Conservation (phyloP, 805 yeast genomes). For the Sugiyamaella boreocaroliniensis region DNA sequence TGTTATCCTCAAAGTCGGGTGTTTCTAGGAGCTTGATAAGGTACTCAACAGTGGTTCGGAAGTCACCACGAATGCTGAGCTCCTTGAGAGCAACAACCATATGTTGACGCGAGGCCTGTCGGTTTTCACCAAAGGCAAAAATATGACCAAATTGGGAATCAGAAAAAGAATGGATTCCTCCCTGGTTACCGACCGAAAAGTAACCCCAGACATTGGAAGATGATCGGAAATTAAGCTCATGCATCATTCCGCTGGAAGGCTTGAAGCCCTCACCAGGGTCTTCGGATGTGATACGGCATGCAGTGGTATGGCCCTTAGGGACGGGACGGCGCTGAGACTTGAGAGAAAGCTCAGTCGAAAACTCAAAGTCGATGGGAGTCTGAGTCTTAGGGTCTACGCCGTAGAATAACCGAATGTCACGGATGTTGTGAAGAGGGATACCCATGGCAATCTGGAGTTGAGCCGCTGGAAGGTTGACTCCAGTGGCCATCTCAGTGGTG, state of each 20-base stretch:
- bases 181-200: slow-evolving; percentile 92
- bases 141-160: slow-evolving; percentile 99
- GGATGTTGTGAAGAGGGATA: slow-evolving; percentile 89
- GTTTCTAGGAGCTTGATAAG: slow-evolving; percentile 92
- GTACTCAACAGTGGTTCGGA: slow-evolving; percentile 96
- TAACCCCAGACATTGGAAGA: slow-evolving; percentile 99
- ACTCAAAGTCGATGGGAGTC: slow-evolving; percentile 85
- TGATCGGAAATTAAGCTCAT: slow-evolving; percentile 93
- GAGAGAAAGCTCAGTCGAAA: slow-evolving; percentile 62
- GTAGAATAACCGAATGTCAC: slow-evolving; percentile 85
- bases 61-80: slow-evolving; percentile 94
- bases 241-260: slow-evolving; percentile 95
- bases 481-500: slow-evolving; percentile 98
- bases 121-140: slow-evolving; percentile 97
- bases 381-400: slow-evolving; percentile 95
- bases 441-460: slow-evolving; percentile 99
- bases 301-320: slow-evolving; percentile 98
- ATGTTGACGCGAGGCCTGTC: slow-evolving; percentile 96
- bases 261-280: slow-evolving; percentile 99
- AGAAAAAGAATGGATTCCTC: slow-evolving; percentile 94
- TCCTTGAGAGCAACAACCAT: slow-evolving; percentile 99
- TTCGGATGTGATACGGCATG: slow-evolving; percentile 97
- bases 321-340: slow-evolving; percentile 83
- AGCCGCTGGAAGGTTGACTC: slow-evolving; percentile 96
- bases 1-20: slow-evolving; percentile 92